Base-by-base conservation (phyloP, 1,284 basidiomycete species). In the Austroboletus novae-zelandiae region DNA sequence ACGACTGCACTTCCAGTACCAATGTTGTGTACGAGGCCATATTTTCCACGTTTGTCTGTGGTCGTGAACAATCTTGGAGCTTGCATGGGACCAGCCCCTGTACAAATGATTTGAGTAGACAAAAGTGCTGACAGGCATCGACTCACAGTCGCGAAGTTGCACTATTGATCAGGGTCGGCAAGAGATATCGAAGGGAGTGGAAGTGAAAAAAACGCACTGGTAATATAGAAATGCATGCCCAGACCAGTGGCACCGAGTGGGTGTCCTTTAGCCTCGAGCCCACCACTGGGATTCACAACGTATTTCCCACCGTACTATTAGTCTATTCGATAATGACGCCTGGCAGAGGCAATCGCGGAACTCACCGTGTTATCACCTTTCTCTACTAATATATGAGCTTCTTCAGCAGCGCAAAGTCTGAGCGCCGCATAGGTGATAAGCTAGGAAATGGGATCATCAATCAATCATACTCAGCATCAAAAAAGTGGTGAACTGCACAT, bases 211-310 rank as follows among this genome's bases (percentile, higher is more conserved):
- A 35, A 15, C 15, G 75, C 66, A 84, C 85, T 88, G 57, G 84
- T 79, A 55, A 94, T 88, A 65, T 91, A 94, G 67, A 91, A 92
- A 64, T 91, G 86, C 89, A 92, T 93, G 32, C 88, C 91, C 15
- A 94, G 70, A 1, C 91, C 91, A 8, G 89, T 91, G 2, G 91
- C 91, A 39, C 91, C 91, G 18, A 93, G 75, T 3, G 90, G 90
- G 65, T 91, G 87, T 2, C 91, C 91, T 65, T 93, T 94, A 31
- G 89, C 88, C 65, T 94, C 90, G 30, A 94, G 77, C 0, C 91
- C 91, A 32, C 91, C 91, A 48, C 85, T 87, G 0, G 92, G 90
- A 61, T 94, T 94, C 45, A 94, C 71, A n/a, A 94, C 89, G 56
- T 81, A 94, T 67, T 91, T 91, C 13, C 91, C 91, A 29, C 89